These are phyloP conservation scores for barrel medic (Medicago truncatula) DNA, from an alignment of 306 rosid species.

Conservation along the genomic window DNA sequence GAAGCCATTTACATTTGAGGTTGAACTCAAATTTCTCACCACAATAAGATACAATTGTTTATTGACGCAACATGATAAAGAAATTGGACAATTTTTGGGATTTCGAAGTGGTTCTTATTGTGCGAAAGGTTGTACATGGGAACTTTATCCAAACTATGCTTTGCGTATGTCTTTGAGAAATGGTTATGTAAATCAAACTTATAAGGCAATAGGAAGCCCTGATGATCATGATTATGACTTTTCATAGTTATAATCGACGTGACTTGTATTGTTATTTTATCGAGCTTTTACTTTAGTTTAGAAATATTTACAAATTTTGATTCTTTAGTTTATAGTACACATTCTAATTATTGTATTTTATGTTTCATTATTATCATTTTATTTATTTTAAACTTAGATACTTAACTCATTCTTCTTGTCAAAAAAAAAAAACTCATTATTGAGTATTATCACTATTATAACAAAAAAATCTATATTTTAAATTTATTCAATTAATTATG, in stretches of 20 bases:
- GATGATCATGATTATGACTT: slow-evolving; percentile 43
- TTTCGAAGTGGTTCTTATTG: slow-evolving; percentile 50
- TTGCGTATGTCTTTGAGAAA: slow-evolving; percentile 9
- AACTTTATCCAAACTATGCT: slow-evolving; percentile 37
- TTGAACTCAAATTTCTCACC: slow-evolving; percentile 40
- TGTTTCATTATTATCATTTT: no score
- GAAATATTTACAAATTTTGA: no score
- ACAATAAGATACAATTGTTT: slow-evolving; percentile 50
- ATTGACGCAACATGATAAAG: slow-evolving; percentile 22
- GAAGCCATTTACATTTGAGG: slow-evolving; percentile 36
- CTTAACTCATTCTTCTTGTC: no score
- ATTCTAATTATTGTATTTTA: no score
- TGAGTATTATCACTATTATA: no score
- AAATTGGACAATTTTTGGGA: slow-evolving; percentile 51
- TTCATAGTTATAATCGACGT: slow-evolving; percentile 8
- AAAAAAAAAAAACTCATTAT: no score
- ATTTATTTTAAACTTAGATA: no score
- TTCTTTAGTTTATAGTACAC: no score
- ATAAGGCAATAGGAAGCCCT: slow-evolving; percentile 50
- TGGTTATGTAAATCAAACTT: slow-evolving; percentile 42
- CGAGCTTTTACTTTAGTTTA: no score
- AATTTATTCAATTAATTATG: no score
- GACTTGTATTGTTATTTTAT: not conserved
- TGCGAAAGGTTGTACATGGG: slow-evolving; percentile 45
- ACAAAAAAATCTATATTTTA: no score